Base-by-base conservation (phyloP, 805 yeast species). In the Millerago galiae region DNA sequence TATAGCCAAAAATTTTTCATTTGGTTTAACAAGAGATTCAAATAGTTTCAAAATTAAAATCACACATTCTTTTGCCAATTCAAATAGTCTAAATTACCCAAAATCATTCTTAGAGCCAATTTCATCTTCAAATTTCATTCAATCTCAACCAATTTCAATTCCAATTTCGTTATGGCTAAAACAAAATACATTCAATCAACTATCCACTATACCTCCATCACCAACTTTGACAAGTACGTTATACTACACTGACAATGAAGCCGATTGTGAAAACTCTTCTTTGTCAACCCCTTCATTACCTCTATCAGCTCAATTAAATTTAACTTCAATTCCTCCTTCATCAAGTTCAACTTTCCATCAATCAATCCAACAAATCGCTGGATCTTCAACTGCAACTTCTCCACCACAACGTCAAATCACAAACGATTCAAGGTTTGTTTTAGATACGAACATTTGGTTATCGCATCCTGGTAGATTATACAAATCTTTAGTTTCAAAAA, bases 361-460 rank as follows among this genome's bases (percentile, higher is more conserved):
- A 36, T 21, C 15, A 29, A 16, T 26, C 21, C 33, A 15, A 18
- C 38, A 16, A 26, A 25, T 27, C 16, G 25, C 31, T 15, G 16
- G n/a, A 8, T 35, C 38, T 8, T 26, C 38, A 16, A 17, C 38
- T 16, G 40, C 42, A n/a, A 41, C 38, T 9, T 35, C 37, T 17
- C 44, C 43, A 27, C 43, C 41, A 34, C 48, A 40, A 10, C 45
- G 42, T 35, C 41, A 37, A 28, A 35, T 46, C 15, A 38, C 37
- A 11, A 25, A 15, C 12, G 43, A 46, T 17, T 79, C 86, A 0
- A 71, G 70, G 52, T 70, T 83, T 42, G 75, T 86, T 1, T 65
- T 84, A 43, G 95, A 84, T 60, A 83, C 93, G 2, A 83, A 85
- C 49, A 77, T 83, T 44, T 84, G 91, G 90, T 64, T 84, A 49